A percentile compares a stretch with the other conserved stretches of the same genome.
Evolutionary conservation across 768 basidiomycete species (phyloP).

Genomic region (Kwoniella mangroviensis): DNA sequence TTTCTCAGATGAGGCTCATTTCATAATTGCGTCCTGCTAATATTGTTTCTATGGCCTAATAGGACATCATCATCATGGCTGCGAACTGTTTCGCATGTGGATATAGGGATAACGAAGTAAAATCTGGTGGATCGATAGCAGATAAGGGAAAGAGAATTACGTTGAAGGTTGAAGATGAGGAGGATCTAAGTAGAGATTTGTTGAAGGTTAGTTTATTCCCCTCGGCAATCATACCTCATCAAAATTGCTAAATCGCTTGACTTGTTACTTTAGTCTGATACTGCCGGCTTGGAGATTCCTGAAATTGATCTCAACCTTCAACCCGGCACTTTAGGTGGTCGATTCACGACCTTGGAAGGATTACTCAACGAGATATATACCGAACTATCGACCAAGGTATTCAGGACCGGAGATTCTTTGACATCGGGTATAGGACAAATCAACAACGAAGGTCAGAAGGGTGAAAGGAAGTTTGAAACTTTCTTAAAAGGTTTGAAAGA

Average conservation of each 20-base stretch:
- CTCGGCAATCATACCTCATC: too few relatives aligned
- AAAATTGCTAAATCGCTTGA: too few relatives aligned
- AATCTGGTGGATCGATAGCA: conserved; percentile 88
- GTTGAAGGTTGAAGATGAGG: conserved; percentile 85
- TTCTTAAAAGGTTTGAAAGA: conserved; percentile 68
- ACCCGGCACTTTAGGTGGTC: conserved; percentile 91
- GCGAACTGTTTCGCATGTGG: conserved; percentile 95
- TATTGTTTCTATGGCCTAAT: not conserved
- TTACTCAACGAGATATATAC: conserved; percentile 93
- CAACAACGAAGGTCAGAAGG: conserved; percentile 57
- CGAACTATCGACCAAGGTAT: conserved; percentile 86
- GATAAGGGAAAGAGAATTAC: conserved; percentile 82
- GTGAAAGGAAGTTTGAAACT: conserved; percentile 66
- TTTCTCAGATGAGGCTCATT: not conserved
- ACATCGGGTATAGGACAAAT: conserved; percentile 53
- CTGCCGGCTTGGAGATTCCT: conserved; percentile 83
- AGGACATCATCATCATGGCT: conserved; percentile 98
- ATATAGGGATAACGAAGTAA: conserved; percentile 97
- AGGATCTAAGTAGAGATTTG: conserved; percentile 90
- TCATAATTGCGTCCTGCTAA: too few relatives aligned
- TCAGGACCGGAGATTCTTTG: conserved; percentile 65
- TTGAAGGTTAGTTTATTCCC: conserved; percentile 70
- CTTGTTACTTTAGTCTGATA: too few relatives aligned
- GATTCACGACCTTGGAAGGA: conserved; percentile 97
- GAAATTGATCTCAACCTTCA: conserved; percentile 92